These are phyloP conservation scores for Phytomonas sp. DNA, from an alignment of 208 protist genomes.

Conservation along the genomic window DNA sequence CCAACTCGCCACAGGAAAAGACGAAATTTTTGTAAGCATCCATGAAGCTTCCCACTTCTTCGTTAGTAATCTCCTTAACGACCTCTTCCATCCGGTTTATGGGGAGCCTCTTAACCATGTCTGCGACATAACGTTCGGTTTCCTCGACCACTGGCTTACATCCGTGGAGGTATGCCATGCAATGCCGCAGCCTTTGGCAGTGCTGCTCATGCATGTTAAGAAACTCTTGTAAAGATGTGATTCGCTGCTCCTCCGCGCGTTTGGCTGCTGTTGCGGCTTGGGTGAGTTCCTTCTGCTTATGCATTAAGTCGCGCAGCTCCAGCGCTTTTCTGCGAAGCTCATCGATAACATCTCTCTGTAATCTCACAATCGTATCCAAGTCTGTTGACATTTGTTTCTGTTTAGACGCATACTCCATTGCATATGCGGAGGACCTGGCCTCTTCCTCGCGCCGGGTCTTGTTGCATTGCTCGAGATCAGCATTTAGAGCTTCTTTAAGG, in stretches of 20 bases:
- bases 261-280: constrained; percentile 36
- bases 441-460: constrained; percentile 35
- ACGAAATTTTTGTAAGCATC: constrained; percentile 62
- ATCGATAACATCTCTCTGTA: constrained; percentile 41
- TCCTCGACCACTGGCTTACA: constrained; percentile 36
- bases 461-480: constrained; percentile 43
- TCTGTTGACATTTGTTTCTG: constrained; percentile 22
- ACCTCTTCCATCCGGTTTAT: constrained; percentile 31
- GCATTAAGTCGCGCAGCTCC: constrained; percentile 47
- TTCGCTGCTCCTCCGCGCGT: constrained; percentile 40
- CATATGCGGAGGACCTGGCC: constrained; percentile 25
- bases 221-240: constrained; percentile 71
- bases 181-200: constrained; percentile 39
- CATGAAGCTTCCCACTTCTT: constrained; percentile 45
- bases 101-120: constrained; percentile 50
- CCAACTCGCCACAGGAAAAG: constrained; percentile 59
- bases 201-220: constrained; percentile 58
- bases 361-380: constrained; percentile 35
- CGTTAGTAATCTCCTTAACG: constrained; percentile 30
- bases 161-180: constrained; percentile 49
- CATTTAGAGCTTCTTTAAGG: constrained; percentile 22
- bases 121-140: constrained; percentile 45
- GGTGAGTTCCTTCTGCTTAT: constrained; percentile 45
- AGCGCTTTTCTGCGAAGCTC: constrained; percentile 50
- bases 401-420: constrained; percentile 23